Evolutionary conservation across 257 asterid genomes (phyloP), one percentile per base, ranked within the genome.

Genomic region (Capsicum pubescens): DNA sequence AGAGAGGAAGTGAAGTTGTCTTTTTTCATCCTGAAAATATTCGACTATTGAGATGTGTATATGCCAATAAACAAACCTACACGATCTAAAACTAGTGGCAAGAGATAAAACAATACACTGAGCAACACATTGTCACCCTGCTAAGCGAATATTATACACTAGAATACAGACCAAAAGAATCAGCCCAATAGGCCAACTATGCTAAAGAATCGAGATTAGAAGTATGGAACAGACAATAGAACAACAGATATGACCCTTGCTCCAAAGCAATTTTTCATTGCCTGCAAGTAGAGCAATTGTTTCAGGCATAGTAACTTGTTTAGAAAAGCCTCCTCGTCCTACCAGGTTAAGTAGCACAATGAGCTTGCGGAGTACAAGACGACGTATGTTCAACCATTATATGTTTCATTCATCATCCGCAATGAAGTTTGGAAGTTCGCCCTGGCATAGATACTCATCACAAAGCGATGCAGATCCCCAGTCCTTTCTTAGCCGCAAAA

Each of bases 401-500:
- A 48, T 82, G 66, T 81, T 76, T 93, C 88, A 90, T 85, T 95
- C 99, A 70, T 88, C 94, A 82, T 93, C 98, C 52, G 99, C 94
- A 6, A 93, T 88, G 84, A 90, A 95, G 90, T 94, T 93, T 35
- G 99, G 98, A 68, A 90, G 74, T 88, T 93, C 96, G 8, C 92
- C 98, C 84, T 89, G 92, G 84, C 99, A 97, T 86, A 97, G 90
- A 91, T 95, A 94, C 87, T 92, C 94, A 60, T 97, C 99, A 50
- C 99, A 97, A 13, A 85, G 69, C 1, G 99, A 97, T 67, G 97
- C 93, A 17, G 99, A 91, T 64, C 94, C 96, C 99, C 99, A 97
- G 80, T 85, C 99, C 86, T 90, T 93, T 48, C 99, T 91, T 21
- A 97, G 93, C 84, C 99, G 91, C 87, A 94, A 85, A 67, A 97